A percentile compares a stretch with the other conserved stretches of the same genome.
These are phyloP conservation scores for Leishmania mexicana DNA, from an alignment of 208 protist genomes.

Conservation along the genomic window DNA sequence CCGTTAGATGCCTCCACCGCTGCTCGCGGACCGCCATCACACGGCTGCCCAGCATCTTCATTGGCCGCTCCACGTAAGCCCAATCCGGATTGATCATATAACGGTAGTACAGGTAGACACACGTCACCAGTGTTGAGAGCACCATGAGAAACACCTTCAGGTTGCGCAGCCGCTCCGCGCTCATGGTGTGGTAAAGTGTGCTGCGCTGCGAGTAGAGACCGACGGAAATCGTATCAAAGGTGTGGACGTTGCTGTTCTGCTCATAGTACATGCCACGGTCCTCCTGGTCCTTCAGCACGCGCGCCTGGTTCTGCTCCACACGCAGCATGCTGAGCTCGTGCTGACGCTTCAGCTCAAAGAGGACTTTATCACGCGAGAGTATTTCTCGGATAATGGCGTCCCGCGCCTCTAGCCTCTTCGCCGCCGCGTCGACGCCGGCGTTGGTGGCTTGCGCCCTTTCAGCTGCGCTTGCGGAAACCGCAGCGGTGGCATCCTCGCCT, in stretches of 20 bases:
- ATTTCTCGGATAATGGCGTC: constrained; percentile 78
- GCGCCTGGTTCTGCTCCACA: constrained; percentile 83
- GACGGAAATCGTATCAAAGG: constrained; percentile 88
- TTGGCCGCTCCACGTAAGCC: constrained; percentile 73
- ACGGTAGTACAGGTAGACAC: constrained; percentile 84
- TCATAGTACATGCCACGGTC: constrained; percentile 92
- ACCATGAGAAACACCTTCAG: constrained; percentile 81
- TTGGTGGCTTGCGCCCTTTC: neutral
- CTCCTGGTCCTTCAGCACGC: constrained; percentile 86
- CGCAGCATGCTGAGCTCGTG: constrained; percentile 92
- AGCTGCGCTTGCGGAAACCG: neutral
- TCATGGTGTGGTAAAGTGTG: constrained; percentile 90
- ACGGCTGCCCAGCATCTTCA: constrained; percentile 76
- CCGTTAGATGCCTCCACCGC: constrained; percentile 42
- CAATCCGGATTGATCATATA: constrained; percentile 91
- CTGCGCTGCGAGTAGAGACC: constrained; percentile 87
- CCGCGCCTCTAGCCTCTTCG: constrained; percentile 30
- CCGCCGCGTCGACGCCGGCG: constrained; percentile 5
- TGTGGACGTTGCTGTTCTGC: constrained; percentile 90
- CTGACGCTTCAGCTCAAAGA: constrained; percentile 90
- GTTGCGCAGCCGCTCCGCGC: constrained; percentile 81
- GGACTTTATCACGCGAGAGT: constrained; percentile 82
- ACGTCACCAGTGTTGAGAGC: constrained; percentile 56
- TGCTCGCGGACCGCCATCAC: constrained; percentile 64
- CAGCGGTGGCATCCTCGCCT: neutral